Evolutionary conservation across 2,329 filamentous ascomycete genomes (phyloP).

Genomic region (Fusarium aywerte): DNA sequence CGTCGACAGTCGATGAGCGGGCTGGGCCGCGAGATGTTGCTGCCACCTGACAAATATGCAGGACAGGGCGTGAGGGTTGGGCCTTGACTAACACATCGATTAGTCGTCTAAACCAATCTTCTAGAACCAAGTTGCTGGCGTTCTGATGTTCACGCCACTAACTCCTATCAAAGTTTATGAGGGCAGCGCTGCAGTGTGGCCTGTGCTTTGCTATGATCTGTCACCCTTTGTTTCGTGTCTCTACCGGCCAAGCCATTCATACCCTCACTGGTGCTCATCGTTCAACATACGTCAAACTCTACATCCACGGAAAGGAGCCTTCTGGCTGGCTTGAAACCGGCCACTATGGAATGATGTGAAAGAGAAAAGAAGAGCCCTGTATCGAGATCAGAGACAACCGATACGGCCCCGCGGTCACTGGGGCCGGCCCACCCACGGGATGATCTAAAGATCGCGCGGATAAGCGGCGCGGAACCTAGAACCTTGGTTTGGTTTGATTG

Average conservation of each 20-base stretch:
- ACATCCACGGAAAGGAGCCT: background rate
- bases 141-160: constrained; percentile 23
- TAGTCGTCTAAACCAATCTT: constrained; percentile 13
- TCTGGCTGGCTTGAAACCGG: background rate
- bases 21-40: constrained; percentile 17
- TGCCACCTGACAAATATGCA: constrained; percentile 7
- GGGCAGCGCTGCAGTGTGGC: constrained; percentile 2
- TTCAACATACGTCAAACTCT: constrained; percentile 8
- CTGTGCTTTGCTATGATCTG: constrained; percentile 1
- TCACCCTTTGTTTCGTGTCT: background rate
- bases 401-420: constrained; percentile 7
- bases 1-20: constrained; percentile 10
- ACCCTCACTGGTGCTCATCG: constrained; percentile 3
- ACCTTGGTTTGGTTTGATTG: constrained; percentile 8
- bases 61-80: constrained; percentile 7
- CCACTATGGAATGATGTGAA: background rate
- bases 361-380: background rate
- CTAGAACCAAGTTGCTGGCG: constrained; percentile 34
- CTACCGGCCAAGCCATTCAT: background rate
- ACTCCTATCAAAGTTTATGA: constrained; percentile 1
- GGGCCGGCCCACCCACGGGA: constrained; percentile 12
- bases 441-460: constrained; percentile 24
- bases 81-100: background rate
- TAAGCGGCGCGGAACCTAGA: constrained; percentile 7
- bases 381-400: constrained; percentile 6